Base-by-base conservation (phyloP, 805 yeast species). In the Candida fluviatilis region DNA sequence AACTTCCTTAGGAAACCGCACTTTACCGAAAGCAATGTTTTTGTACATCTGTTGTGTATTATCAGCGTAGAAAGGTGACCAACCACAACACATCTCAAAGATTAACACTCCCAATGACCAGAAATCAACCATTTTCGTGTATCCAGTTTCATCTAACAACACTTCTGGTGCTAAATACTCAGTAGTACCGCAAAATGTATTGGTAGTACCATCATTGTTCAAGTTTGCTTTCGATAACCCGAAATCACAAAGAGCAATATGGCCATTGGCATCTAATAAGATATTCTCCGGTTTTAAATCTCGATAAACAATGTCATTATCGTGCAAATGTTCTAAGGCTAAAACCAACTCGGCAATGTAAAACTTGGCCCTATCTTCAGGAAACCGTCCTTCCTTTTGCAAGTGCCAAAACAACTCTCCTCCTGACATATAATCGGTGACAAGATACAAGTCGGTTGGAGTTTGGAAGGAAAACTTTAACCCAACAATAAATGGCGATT, bases 1-100 rank as follows among this genome's bases (percentile, higher is more conserved):
- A 17, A 93, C 95, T 58, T 93, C 99, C 60, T 91, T 88, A 35
- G 99, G 99, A 63, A 93, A 93, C 55, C 96, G 76, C 32, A 93
- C 98, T 62, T 91, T 93, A 46, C 99, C 99, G 64, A 89, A 93
- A 4, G 98, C 99, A 68, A 93, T 93, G 65, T 93, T 93, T 68
- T 91, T 93, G 67, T 93, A 93, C 99, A 93, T 93, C 63, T 93
- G 96, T 68, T 93, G 98, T 36, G 95, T 89, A 61, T 88, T 91
- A 46, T 91, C 97, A 18, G 98, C 99, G 55, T 88, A 93, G 62
- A 93, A 93, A 39, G 99, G 99, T 4, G 96, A 85, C 99, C 98
- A 93, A 36, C 99, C 99, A 67, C 98, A 93, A 63, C 98, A 90
- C 99, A 93, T 93, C 67, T 93, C 99, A 63, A 93, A 93, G 33